phyloP scores from a whole-genome alignment of 2,329 filamentous ascomycete species.

The Clonostachys rhizophaga region DNA sequence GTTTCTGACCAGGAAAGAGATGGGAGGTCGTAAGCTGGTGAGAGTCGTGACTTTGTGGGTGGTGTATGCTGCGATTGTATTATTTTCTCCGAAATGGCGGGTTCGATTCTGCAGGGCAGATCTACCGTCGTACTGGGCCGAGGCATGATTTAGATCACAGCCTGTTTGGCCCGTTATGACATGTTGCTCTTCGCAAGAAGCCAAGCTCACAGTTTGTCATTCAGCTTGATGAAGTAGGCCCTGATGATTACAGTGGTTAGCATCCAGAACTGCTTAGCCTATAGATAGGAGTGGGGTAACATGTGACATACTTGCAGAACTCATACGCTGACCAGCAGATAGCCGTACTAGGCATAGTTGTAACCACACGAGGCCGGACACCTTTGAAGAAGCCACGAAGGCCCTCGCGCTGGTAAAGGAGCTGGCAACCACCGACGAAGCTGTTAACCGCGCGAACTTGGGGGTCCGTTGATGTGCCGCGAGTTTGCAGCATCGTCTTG shows the following conservation, averaged over 20 bases:
- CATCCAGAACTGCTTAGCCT: background rate
- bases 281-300: background rate
- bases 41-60: too few relatives aligned
- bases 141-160: too few relatives aligned
- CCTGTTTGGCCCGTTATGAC: background rate
- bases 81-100: too few relatives aligned
- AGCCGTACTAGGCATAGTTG: conserved; percentile 98
- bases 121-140: too few relatives aligned
- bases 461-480: conserved; percentile 74
- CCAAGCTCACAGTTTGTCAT: conserved; percentile 28
- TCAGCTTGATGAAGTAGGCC: conserved; percentile 56
- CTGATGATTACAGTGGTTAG: conserved; percentile 19
- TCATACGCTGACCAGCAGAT: conserved; percentile 91
- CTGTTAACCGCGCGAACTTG: conserved; percentile 85
- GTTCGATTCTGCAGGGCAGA: too few relatives aligned
- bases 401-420: conserved; percentile 82
- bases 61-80: too few relatives aligned
- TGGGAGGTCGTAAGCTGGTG: too few relatives aligned
- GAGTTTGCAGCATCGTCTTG: conserved; percentile 94
- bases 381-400: conserved; percentile 89
- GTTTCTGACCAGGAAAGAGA: too few relatives aligned
- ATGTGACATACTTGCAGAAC: conserved; percentile 56
- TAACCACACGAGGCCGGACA: conserved; percentile 84
- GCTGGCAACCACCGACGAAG: conserved; percentile 70
- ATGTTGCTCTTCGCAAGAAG: background rate